Percentiles rank a stretch among this genome's conserved stretches.
phyloP scores from a whole-genome alignment of 208 protist species.

The Wallacemonas rigidus region DNA sequence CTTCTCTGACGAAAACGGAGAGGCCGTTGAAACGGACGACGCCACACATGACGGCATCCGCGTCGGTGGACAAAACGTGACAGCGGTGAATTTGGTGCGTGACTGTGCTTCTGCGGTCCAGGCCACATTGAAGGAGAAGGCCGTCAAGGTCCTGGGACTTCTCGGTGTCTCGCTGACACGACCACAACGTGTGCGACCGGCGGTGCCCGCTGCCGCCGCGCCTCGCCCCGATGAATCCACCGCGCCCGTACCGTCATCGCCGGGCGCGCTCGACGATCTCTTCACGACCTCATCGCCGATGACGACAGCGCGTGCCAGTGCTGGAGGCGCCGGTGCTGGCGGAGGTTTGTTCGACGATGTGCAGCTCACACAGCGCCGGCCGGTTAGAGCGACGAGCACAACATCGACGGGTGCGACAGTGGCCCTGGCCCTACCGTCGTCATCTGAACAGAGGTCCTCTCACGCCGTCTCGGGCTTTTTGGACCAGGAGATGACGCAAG shows the following conservation, averaged over 20 bases:
- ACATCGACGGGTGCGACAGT: background rate
- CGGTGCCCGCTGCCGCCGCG: background rate
- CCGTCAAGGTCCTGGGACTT: slow-evolving; percentile 33
- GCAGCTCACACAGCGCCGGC: background rate
- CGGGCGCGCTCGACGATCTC: slow-evolving; percentile 30
- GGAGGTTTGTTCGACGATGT: slow-evolving; percentile 11
- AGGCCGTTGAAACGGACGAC: background rate
- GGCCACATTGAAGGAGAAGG: slow-evolving; percentile 45
- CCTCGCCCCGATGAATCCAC: too few relatives aligned
- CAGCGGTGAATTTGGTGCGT: slow-evolving; percentile 27
- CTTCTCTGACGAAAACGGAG: slow-evolving; percentile 43
- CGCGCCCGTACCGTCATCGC: background rate
- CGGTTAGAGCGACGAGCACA: background rate
- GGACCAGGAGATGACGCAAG: too few relatives aligned
- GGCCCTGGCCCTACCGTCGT: background rate
- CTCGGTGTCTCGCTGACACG: slow-evolving; percentile 26
- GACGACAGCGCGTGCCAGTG: background rate
- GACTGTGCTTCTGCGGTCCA: slow-evolving; percentile 45
- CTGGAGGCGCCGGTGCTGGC: background rate
- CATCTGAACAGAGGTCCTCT: background rate
- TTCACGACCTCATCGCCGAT: slow-evolving; percentile 15
- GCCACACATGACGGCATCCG: background rate
- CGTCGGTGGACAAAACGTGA: background rate
- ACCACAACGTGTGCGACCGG: background rate
- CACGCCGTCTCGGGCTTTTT: too few relatives aligned